Percentiles rank a stretch among this genome's conserved stretches.
phyloP scores from a whole-genome alignment of 164 flowering plant species.

The Aristolochia californica region DNA sequence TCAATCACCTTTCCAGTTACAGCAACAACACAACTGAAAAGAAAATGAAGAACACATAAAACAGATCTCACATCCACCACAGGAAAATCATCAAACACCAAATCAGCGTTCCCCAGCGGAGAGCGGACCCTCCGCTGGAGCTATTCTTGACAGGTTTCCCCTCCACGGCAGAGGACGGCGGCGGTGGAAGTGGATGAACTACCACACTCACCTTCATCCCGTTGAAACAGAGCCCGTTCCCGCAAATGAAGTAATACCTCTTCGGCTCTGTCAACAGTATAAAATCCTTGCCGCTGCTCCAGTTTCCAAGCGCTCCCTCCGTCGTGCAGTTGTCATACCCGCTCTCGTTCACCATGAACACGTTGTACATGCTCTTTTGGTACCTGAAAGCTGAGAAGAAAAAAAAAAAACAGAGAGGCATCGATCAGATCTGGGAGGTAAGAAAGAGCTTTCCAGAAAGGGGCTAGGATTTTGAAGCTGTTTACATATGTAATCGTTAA shows the following conservation, averaged over 20 bases:
- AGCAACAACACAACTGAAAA: too few species aligned
- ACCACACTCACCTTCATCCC: slow-evolving; percentile 15
- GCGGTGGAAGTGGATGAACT: slow-evolving; percentile 7
- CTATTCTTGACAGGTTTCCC: neutral
- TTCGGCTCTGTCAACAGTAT: slow-evolving; percentile 5
- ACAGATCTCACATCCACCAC: neutral
- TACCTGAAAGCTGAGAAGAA: slow-evolving; percentile 14
- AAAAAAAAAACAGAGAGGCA: neutral
- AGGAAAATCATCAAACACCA: too few species aligned
- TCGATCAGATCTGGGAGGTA: neutral
- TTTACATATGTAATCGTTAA: slow-evolving; percentile 13
- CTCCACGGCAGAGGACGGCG: neutral
- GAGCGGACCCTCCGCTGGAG: neutral
- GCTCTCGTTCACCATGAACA: slow-evolving; percentile 12
- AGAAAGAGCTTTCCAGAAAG: neutral
- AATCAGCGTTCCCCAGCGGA: neutral
- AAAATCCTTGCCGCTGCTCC: slow-evolving; percentile 19
- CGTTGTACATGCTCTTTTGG: slow-evolving; percentile 13
- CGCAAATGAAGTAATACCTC: slow-evolving; percentile 17
- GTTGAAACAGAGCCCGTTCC: slow-evolving; percentile 5
- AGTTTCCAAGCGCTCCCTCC: slow-evolving; percentile 10
- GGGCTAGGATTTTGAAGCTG: neutral
- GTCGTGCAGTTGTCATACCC: slow-evolving; percentile 15
- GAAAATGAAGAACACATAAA: neutral
- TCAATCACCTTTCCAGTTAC: neutral